Evolutionary conservation across 1,284 basidiomycete genomes (phyloP), one percentile per base, ranked within the genome.

Genomic region (Grifola frondosa): DNA sequence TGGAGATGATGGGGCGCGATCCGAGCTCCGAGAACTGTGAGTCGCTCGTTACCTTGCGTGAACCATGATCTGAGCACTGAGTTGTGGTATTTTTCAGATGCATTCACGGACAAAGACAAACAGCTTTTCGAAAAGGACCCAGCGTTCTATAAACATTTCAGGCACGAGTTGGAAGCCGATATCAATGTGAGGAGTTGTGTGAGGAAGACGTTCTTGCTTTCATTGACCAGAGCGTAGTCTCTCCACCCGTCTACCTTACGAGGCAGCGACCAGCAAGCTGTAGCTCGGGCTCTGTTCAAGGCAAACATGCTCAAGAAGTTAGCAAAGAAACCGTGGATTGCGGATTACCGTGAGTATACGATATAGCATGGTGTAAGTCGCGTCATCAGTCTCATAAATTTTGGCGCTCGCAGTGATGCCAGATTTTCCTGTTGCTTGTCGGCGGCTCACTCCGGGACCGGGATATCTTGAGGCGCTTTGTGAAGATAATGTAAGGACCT

Each of bases 381-480:
- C n/a, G n/a, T n/a, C n/a, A n/a, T n/a, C n/a, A n/a, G n/a, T n/a
- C n/a, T n/a, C n/a, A n/a, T n/a, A n/a, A n/a, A n/a, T n/a, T n/a
- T n/a, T n/a, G n/a, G n/a, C n/a, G n/a, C 42, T 20, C 7, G 3
- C 28, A 81, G 79, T 82, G 9, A 67, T 82, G 16, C 81, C 81
- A 3, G 70, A 73, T 36, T 84, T 83, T 53, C 65, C 74, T 4
- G 74, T 81, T 11, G 70, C 66, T 8, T 84, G 80, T 57, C 68
- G 78, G 24, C 68, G 82, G 29, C 60, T 83, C 30, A 84, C 82
- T 0, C 81, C 82, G 3, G 82, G 80, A 0, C 80, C 80, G 23
- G 80, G 81, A 3, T 85, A 81, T 57, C 67, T 85, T 19, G 80
- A 83, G 53, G 77, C 83, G 0, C 59, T 84, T 7, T 77, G 75